Conservation (phyloP, 305 asterid species). For the Rubia balearica region DNA sequence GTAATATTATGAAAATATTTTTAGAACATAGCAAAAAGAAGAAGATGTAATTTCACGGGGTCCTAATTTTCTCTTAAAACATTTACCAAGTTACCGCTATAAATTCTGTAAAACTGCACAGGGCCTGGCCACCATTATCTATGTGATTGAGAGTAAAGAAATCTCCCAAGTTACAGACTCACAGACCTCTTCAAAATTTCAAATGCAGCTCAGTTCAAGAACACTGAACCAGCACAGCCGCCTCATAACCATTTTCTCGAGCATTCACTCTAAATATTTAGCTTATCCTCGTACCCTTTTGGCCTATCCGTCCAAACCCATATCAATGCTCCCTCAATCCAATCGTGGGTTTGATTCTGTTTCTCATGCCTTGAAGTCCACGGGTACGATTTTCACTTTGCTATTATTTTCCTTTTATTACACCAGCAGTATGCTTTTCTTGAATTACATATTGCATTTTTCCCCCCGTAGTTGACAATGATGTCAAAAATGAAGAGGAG, state of each 20-base stretch:
- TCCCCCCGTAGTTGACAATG: slow-evolving; percentile 10
- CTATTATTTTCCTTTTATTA: background rate
- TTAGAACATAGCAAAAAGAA: too few species aligned
- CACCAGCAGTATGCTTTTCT: background rate
- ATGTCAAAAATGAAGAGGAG: slow-evolving; percentile 17
- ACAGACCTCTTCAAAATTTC: too few species aligned
- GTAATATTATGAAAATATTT: too few species aligned
- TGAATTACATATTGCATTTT: background rate
- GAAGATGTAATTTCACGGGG: too few species aligned
- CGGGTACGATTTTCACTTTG: slow-evolving; percentile 24
- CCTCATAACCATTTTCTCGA: background rate
- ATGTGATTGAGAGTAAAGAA: background rate
- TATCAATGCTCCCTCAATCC: slow-evolving; percentile 20
- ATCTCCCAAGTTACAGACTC: background rate
- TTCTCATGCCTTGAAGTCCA: slow-evolving; percentile 23
- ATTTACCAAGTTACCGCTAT: background rate
- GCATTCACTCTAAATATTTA: slow-evolving; percentile 1
- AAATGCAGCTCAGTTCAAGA: slow-evolving; percentile 5
- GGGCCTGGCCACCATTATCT: background rate
- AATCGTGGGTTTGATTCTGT: slow-evolving; percentile 18
- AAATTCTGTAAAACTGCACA: background rate
- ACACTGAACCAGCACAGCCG: background rate
- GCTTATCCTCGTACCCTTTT: slow-evolving; percentile 22
- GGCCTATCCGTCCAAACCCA: slow-evolving; percentile 20
- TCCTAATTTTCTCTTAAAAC: too few species aligned